A percentile compares a stretch with the other conserved stretches of the same genome.
These are phyloP conservation scores for Lachnellula cervina DNA, from an alignment of 2,329 filamentous ascomycete species.

Conservation along the genomic window DNA sequence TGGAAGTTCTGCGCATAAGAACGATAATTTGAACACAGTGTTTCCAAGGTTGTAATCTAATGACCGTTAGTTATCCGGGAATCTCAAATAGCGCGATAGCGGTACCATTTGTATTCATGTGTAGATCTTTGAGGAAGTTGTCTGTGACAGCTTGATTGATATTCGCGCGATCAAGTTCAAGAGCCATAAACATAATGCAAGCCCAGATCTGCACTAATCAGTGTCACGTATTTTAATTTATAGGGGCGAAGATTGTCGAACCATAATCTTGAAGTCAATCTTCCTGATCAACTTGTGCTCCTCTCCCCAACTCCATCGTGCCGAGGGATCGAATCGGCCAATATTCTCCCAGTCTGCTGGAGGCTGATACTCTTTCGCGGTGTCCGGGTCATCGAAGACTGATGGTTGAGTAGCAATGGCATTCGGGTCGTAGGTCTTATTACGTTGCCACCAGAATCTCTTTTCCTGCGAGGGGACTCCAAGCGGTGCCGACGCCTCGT, in stretches of 20 bases:
- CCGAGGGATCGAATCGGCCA: constrained; percentile 24
- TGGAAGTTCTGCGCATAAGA: constrained; percentile 47
- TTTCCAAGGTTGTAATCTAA: constrained; percentile 45
- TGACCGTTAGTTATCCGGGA: background rate
- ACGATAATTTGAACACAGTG: constrained; percentile 35
- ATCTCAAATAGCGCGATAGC: background rate
- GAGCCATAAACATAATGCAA: constrained; percentile 56
- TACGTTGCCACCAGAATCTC: constrained; percentile 22
- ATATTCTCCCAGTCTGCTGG: constrained; percentile 23
- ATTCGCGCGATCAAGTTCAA: constrained; percentile 58
- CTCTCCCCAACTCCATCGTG: constrained; percentile 26
- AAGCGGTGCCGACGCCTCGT: constrained; percentile 7
- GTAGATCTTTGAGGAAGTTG: constrained; percentile 48
- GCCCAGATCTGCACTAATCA: constrained; percentile 20
- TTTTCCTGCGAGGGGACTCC: constrained; percentile 18
- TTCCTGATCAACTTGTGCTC: constrained; percentile 25
- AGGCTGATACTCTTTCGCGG: constrained; percentile 23
- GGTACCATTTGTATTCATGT: constrained; percentile 41
- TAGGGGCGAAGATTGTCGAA: constrained; percentile 4
- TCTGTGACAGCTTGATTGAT: constrained; percentile 53
- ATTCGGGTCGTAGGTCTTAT: constrained; percentile 19
- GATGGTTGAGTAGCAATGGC: constrained; percentile 26
- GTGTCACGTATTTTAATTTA: background rate
- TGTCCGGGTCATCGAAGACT: constrained; percentile 25
- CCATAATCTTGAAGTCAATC: constrained; percentile 31